Base-by-base conservation (phyloP, 1,284 basidiomycete genomes). In the Irpex sp. region DNA sequence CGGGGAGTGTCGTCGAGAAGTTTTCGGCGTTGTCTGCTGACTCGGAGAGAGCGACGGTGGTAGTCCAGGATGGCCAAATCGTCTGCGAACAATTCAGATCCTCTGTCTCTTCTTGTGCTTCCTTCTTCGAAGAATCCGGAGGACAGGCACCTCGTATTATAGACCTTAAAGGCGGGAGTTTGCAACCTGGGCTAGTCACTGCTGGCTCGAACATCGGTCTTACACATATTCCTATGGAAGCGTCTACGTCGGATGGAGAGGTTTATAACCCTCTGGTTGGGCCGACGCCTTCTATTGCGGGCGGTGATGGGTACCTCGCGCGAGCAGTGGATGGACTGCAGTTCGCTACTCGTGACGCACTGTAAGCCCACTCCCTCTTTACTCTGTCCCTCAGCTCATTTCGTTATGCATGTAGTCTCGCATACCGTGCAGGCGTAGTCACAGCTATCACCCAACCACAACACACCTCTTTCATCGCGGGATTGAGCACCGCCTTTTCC, bases 281-380 rank as follows among this genome's bases (percentile, higher is more conserved):
- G 3, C 66, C 74, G 42, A 68, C 81, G 21, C 80, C 82, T 2
- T 64, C 65, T 5, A 73, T 88, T 52, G 65, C 86, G 37, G 79
- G 84, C 21, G 82, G 82, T 23, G 68, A 80, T 6, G 78, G 77
- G n/a, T 68, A 78, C 0, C 70, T 90, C 47, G 82, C 89, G 28
- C 79, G 80, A 37, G 91, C 87, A 0, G 81, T 84, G 5, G 93
- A 95, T 69, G 91, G 91, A 0, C 77, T 93, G 14, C 80, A 83
- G 58, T 93, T 90, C 67, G 79, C 78, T 4, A 84, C 84, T 23
- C 82, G 91, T 53, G 85, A 93, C 68, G 82, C 85, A 45, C 72
- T 91, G 86, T 90, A 66, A 69, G 87, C 69, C 80, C 63, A 9
- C 64, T 74, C 52, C 14, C 35, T 0, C 9, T 49, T 48, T 7